Evolutionary conservation across 108 stramenopile species (phyloP).

Genomic region (Pseudonitzschia multiseries): DNA sequence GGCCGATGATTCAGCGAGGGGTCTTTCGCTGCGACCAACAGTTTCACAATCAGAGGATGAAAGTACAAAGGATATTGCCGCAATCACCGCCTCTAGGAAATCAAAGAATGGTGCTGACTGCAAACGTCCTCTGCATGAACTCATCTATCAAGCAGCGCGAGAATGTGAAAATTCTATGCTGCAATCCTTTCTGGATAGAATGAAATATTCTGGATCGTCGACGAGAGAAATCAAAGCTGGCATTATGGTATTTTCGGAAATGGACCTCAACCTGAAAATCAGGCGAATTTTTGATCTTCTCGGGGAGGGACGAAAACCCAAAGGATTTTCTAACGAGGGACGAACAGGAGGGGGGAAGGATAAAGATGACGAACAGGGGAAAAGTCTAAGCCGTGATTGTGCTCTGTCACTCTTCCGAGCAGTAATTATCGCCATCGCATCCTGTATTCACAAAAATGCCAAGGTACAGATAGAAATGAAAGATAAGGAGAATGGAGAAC

Average conservation of each 20-base stretch:
- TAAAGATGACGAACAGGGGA: constrained; percentile 32
- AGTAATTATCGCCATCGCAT: constrained; percentile 63
- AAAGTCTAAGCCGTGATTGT: constrained; percentile 40
- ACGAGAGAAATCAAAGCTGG: constrained; percentile 46
- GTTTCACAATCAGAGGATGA: constrained; percentile 11
- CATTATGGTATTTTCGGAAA: constrained; percentile 65
- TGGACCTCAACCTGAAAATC: constrained; percentile 59
- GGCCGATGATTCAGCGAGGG: constrained; percentile 12
- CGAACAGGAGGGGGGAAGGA: constrained; percentile 12
- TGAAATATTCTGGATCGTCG: constrained; percentile 34
- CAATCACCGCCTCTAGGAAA: not conserved
- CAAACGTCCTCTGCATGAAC: constrained; percentile 36
- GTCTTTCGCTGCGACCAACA: constrained; percentile 12
- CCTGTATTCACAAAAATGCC: constrained; percentile 52
- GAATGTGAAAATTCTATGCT: constrained; percentile 48
- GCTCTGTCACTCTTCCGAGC: constrained; percentile 61
- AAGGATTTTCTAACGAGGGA: not conserved
- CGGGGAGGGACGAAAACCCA: constrained; percentile 13
- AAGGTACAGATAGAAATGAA: constrained; percentile 38
- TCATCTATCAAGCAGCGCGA: constrained; percentile 48
- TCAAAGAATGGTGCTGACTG: not conserved
- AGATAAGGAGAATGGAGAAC: constrained; percentile 11
- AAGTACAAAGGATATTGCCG: not conserved
- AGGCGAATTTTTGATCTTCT: constrained; percentile 51
- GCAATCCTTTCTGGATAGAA: constrained; percentile 40